phyloP scores from a whole-genome alignment of 225 moss, liverwort and hornwort genomes.

The Takakia lepidozioides region DNA sequence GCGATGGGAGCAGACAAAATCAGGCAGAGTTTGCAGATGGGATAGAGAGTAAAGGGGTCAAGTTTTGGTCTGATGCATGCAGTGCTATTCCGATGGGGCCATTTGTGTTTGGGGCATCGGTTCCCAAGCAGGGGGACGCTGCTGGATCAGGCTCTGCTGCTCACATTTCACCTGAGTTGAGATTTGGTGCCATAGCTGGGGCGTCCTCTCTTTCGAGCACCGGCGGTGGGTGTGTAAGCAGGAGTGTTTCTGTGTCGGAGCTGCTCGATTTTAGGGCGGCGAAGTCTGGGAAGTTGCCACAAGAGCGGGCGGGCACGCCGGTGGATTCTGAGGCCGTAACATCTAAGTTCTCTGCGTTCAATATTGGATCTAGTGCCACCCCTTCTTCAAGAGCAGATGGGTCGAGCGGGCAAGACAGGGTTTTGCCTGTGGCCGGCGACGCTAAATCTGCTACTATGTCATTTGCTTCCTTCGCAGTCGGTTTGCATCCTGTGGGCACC shows the following conservation, averaged over 20 bases:
- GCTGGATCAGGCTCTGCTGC: not conserved
- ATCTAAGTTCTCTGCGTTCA: constrained; percentile 37
- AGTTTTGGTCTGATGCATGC: no score
- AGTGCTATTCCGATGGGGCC: no score
- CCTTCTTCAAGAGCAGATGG: not conserved
- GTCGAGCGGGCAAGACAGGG: no score
- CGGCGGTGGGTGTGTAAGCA: constrained; percentile 31
- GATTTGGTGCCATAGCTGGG: constrained; percentile 25
- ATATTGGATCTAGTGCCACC: constrained; percentile 17
- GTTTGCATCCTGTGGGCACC: constrained; percentile 9
- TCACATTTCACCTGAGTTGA: constrained; percentile 10
- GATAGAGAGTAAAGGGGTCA: no score
- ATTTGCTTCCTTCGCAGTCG: constrained; percentile 3
- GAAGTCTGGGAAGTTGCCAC: constrained; percentile 22
- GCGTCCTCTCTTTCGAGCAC: constrained; percentile 27
- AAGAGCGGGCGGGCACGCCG: constrained; percentile 4
- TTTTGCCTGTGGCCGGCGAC: no score
- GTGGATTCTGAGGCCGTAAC: constrained; percentile 17
- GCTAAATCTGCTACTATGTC: no score
- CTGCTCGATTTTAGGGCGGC: constrained; percentile 35
- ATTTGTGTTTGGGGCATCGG: no score
- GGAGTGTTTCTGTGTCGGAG: constrained; percentile 57
- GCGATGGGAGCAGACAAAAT: no score
- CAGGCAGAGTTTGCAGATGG: no score
- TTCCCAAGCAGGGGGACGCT: no score